These are phyloP conservation scores for Albophoma yamanashiensis DNA, from an alignment of 2,329 filamentous ascomycete genomes.

Conservation along the genomic window DNA sequence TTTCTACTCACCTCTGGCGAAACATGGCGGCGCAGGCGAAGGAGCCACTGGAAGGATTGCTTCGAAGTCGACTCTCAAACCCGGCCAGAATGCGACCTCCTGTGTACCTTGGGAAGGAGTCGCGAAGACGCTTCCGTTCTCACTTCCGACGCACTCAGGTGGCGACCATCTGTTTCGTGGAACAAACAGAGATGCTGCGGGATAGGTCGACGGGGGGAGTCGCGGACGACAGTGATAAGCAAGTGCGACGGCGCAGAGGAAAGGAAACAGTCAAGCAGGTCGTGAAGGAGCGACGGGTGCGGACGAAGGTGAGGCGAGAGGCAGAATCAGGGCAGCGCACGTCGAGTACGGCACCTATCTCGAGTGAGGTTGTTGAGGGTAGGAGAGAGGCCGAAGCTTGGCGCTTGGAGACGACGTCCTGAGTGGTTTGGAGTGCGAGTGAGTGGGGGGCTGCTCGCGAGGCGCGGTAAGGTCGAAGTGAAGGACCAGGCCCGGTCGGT, in stretches of 20 bases:
- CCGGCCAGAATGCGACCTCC: not conserved
- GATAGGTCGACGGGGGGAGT: not conserved
- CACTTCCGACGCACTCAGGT: not conserved
- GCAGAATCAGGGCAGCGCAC: not conserved
- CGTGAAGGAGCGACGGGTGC: not conserved
- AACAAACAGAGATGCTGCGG: not conserved
- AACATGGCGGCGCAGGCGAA: constrained; percentile 6
- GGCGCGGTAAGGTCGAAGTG: not conserved
- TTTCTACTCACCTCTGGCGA: constrained; percentile 6
- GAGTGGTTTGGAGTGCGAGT: not conserved
- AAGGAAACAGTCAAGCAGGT: not conserved
- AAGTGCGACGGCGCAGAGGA: not conserved
- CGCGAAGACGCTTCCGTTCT: not conserved
- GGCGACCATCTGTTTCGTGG: not conserved
- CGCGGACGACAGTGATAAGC: not conserved
- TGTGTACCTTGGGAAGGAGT: not conserved
- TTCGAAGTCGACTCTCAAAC: not conserved
- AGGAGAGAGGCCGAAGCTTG: not conserved
- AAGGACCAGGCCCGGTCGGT: not conserved
- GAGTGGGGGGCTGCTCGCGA: not conserved
- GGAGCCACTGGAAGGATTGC: not conserved
- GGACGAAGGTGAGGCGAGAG: not conserved
- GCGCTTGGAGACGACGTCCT: not conserved
- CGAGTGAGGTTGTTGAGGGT: not conserved
- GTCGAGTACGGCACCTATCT: not conserved